A percentile compares a stretch with the other conserved stretches of the same genome.
phyloP scores from a whole-genome alignment of 2,329 filamentous ascomycete genomes.

The Zasmidium citrigriseum region DNA sequence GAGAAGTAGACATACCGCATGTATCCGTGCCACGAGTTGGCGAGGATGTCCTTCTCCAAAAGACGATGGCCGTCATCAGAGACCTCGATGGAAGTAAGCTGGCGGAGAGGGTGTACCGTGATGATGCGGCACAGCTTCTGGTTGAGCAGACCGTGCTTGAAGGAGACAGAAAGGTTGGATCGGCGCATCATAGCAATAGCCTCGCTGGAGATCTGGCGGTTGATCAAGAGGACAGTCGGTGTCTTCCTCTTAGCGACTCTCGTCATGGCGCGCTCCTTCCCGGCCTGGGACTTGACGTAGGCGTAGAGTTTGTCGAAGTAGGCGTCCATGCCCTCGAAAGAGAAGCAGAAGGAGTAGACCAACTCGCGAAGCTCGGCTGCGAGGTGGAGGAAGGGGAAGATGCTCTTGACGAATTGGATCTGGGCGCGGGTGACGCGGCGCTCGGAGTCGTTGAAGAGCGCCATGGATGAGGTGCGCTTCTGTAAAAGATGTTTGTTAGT shows the following conservation, averaged over 20 bases:
- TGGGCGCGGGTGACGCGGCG: conserved; percentile 26
- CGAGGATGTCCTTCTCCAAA: conserved; percentile 44
- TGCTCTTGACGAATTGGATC: conserved; percentile 17
- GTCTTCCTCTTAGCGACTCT: conserved; percentile 19
- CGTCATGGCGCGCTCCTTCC: neutral
- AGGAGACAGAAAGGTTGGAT: conserved; percentile 16
- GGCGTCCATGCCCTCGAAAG: conserved; percentile 18
- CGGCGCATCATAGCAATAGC: conserved; percentile 27
- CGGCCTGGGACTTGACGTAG: neutral
- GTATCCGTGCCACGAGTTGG: conserved; percentile 30
- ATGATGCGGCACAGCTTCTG: conserved; percentile 22
- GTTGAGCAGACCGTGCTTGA: conserved; percentile 32
- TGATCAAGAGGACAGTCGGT: conserved; percentile 37
- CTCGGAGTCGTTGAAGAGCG: conserved; percentile 4
- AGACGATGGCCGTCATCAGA: conserved; percentile 82
- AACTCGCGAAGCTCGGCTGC: conserved; percentile 29
- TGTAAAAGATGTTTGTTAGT: neutral
- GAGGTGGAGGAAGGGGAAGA: conserved; percentile 30
- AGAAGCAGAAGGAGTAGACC: conserved; percentile 27
- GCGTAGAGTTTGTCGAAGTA: conserved; percentile 24
- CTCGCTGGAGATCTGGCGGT: conserved; percentile 37
- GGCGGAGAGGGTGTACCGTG: conserved; percentile 23
- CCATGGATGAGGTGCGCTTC: conserved; percentile 13
- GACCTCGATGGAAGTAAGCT: conserved; percentile 61
- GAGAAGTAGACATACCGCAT: conserved; percentile 9